phyloP scores from a whole-genome alignment of 164 flowering plant species.

The Liriodendron chinense region DNA sequence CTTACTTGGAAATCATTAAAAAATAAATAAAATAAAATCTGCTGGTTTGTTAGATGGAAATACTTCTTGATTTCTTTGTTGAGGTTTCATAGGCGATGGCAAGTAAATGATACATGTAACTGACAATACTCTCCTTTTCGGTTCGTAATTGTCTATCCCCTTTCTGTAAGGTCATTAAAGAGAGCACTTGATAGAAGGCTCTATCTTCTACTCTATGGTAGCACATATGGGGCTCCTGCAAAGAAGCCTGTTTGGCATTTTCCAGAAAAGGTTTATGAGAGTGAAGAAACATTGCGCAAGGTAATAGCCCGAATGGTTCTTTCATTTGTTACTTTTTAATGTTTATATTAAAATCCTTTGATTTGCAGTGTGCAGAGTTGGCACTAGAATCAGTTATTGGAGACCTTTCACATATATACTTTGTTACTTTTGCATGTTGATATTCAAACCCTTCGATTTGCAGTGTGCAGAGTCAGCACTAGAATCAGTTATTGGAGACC shows the following conservation, averaged over 20 bases:
- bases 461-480: slow-evolving; percentile 98
- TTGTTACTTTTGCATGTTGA: slow-evolving; percentile 30
- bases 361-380: slow-evolving; percentile 89
- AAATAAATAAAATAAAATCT: too few relatives aligned
- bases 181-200: slow-evolving; percentile 92
- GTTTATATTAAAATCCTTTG: neutral
- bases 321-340: neutral
- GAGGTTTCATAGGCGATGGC: neutral
- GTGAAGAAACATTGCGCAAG: slow-evolving; percentile 82
- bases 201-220: slow-evolving; percentile 78
- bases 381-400: slow-evolving; percentile 82
- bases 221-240: slow-evolving; percentile 46
- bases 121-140: neutral
- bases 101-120: neutral
- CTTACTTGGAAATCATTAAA: too few relatives aligned
- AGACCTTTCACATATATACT: slow-evolving; percentile 81
- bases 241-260: slow-evolving; percentile 90
- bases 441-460: slow-evolving; percentile 12
- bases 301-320: slow-evolving; percentile 26
- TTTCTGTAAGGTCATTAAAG: slow-evolving; percentile 63
- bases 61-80: neutral
- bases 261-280: slow-evolving; percentile 83
- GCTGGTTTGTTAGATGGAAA: neutral
- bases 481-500: slow-evolving; percentile 78
- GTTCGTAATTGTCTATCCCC: neutral